Evolutionary conservation across 495 filamentous ascomycete species (phyloP).

Genomic region (Tirmania nivea): DNA sequence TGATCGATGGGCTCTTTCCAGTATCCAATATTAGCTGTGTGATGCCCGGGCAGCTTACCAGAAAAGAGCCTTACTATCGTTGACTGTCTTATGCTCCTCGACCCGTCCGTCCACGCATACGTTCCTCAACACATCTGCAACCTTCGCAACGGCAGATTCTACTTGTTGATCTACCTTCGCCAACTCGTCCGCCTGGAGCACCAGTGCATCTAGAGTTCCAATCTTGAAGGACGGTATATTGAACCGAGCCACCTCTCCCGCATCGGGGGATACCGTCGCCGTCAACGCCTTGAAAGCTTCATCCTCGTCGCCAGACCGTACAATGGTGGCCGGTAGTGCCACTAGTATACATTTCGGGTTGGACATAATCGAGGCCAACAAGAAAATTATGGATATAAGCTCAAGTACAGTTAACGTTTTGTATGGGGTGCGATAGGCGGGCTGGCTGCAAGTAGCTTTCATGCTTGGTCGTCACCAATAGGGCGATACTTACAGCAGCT

Average conservation of each 20-base stretch:
- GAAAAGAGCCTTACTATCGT: conserved; percentile 51
- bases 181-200: conserved; percentile 89
- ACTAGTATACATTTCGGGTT: conserved; percentile 47
- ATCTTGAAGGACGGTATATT: conserved; percentile 88
- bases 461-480: not conserved
- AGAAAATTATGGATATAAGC: too few relatives aligned
- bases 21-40: not conserved
- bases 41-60: not conserved
- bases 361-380: conserved; percentile 27
- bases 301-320: conserved; percentile 47
- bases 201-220: conserved; percentile 83
- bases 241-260: conserved; percentile 57
- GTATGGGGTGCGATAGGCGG: not conserved
- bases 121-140: conserved; percentile 60
- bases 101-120: conserved; percentile 66
- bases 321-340: conserved; percentile 53
- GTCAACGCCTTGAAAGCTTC: conserved; percentile 58
- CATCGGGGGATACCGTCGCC: conserved; percentile 47
- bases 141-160: conserved; percentile 65
- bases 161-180: conserved; percentile 64
- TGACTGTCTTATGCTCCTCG: conserved; percentile 75
- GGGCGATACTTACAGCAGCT: not conserved
- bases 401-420: too few relatives aligned
- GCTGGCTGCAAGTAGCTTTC: not conserved
- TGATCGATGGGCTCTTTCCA: conserved; percentile 68